phyloP scores from a whole-genome alignment of 73 alveolate species.

The Blepharisma japonicum region DNA sequence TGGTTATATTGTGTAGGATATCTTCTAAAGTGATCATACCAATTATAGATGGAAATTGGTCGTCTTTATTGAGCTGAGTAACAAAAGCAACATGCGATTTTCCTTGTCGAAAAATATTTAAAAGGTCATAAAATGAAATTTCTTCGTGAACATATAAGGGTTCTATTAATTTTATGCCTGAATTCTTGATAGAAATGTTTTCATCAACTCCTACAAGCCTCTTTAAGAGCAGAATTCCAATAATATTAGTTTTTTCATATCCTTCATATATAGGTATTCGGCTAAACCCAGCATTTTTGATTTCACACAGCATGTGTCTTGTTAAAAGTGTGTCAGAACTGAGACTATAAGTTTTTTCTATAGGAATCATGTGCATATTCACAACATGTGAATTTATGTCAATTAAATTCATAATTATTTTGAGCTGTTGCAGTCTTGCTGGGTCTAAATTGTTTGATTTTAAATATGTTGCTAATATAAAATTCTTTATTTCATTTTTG shows the following conservation, averaged over 20 bases:
- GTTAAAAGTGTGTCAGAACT: slow-evolving; percentile 45
- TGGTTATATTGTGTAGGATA: background rate
- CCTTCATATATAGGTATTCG: slow-evolving; percentile 49
- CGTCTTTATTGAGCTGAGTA: slow-evolving; percentile 49
- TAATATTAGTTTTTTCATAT: background rate
- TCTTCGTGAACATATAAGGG: background rate
- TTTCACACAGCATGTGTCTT: slow-evolving; percentile 41
- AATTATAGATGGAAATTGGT: slow-evolving; percentile 32
- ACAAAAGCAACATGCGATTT: slow-evolving; percentile 18
- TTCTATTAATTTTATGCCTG: slow-evolving; percentile 10
- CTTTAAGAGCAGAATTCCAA: too few species aligned
- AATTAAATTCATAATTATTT: slow-evolving; percentile 45
- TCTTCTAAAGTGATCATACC: slow-evolving; percentile 45
- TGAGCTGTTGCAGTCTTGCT: slow-evolving; percentile 34
- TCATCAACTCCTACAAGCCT: too few species aligned
- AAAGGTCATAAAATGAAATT: background rate
- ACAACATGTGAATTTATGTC: slow-evolving; percentile 51
- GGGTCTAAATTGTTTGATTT: background rate
- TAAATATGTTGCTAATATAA: background rate
- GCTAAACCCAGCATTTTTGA: slow-evolving; percentile 42
- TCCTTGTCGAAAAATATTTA: slow-evolving; percentile 5
- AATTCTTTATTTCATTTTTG: slow-evolving; percentile 35
- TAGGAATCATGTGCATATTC: slow-evolving; percentile 53
- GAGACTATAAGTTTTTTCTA: slow-evolving; percentile 40
- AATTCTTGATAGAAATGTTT: too few species aligned